Evolutionary conservation across 2,329 filamentous ascomycete genomes (phyloP).

Genomic region (Podosphaera aphanis): DNA sequence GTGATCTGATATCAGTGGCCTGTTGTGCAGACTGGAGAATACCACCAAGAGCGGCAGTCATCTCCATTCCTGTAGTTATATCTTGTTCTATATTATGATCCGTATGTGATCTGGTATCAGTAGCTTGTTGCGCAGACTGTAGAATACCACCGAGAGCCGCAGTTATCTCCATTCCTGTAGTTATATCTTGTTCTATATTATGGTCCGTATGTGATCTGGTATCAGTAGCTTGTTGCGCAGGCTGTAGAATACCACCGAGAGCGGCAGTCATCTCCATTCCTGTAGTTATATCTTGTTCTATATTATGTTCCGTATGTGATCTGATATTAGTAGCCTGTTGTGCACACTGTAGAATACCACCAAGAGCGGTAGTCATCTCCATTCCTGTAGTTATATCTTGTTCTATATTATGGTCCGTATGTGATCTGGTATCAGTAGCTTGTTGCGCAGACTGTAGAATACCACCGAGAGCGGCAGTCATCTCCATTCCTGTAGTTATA

Average conservation of each 20-base stretch:
- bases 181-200: constrained; percentile 17
- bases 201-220: constrained; percentile 9
- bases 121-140: constrained; percentile 16
- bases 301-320: no score
- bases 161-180: constrained; percentile 39
- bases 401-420: constrained; percentile 9
- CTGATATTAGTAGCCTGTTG: constrained; percentile 13
- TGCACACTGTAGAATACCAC: constrained; percentile 25
- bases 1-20: constrained; percentile 19
- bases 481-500: constrained; percentile 28
- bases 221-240: neutral
- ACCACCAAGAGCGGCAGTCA: neutral
- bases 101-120: no score
- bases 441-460: constrained; percentile 19
- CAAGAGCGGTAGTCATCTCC: constrained; percentile 39
- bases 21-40: constrained; percentile 14
- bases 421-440: constrained; percentile 18
- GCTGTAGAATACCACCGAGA: neutral
- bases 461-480: constrained; percentile 32
- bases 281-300: no score
- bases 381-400: constrained; percentile 26
- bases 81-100: no score
- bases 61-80: neutral
- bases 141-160: constrained; percentile 29
- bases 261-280: neutral